phyloP scores from a whole-genome alignment of 768 basidiomycete genomes.

The Megacollybia marginata region DNA sequence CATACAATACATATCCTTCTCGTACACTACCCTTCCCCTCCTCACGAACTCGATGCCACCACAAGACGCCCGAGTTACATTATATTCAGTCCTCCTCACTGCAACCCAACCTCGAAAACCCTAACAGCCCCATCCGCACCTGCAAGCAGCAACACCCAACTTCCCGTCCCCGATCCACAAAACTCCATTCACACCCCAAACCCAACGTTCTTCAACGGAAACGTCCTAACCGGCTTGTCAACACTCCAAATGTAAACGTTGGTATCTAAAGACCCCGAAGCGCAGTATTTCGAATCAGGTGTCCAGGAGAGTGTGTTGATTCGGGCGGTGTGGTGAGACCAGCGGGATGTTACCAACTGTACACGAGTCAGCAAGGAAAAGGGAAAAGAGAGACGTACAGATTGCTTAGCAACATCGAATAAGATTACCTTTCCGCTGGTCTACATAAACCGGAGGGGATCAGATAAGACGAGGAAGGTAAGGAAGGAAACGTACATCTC shows the following conservation, averaged over 20 bases:
- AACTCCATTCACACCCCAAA: no score
- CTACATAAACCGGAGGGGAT: slow-evolving; percentile 27
- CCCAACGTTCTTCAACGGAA: no score
- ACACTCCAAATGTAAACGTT: slow-evolving; percentile 87
- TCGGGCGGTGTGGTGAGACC: slow-evolving; percentile 83
- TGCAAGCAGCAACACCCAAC: no score
- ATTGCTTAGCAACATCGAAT: slow-evolving; percentile 61
- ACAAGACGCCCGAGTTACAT: no score
- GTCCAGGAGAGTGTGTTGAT: slow-evolving; percentile 77
- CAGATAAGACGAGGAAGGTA: neutral
- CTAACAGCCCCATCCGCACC: no score
- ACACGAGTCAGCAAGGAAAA: neutral
- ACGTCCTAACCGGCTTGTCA: slow-evolving; percentile 59
- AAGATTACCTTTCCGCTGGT: slow-evolving; percentile 76
- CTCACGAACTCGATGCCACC: no score
- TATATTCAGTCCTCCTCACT: no score
- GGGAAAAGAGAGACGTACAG: slow-evolving; percentile 29
- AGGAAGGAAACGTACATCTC: slow-evolving; percentile 59
- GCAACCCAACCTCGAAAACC: no score
- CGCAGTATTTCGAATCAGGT: slow-evolving; percentile 65
- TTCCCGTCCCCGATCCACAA: no score
- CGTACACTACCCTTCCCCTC: no score
- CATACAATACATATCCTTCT: no score
- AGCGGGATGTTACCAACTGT: slow-evolving; percentile 64
- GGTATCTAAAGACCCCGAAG: slow-evolving; percentile 81